Evolutionary conservation across 2,329 filamentous ascomycete genomes (phyloP).

Genomic region (Fusarium nematophilum): DNA sequence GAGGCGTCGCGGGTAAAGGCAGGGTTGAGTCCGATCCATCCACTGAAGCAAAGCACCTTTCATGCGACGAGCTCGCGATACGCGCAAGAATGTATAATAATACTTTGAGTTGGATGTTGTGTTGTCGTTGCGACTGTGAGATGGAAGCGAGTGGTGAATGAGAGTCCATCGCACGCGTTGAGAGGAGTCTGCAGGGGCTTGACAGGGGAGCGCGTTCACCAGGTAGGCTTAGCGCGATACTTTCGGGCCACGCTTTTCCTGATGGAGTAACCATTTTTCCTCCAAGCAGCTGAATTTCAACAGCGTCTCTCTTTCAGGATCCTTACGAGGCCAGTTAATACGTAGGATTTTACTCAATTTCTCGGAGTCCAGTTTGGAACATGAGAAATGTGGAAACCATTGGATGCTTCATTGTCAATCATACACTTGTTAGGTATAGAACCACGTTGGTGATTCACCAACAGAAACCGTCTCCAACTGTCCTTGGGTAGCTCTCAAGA

Average conservation of each 20-base stretch:
- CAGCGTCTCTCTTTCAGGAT: too few relatives aligned
- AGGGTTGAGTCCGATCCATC: background rate
- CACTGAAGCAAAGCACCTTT: background rate
- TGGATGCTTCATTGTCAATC: too few relatives aligned
- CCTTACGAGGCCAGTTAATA: too few relatives aligned
- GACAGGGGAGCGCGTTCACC: constrained; percentile 36
- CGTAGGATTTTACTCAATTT: too few relatives aligned
- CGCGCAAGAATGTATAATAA: constrained; percentile 12
- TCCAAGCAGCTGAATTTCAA: too few relatives aligned
- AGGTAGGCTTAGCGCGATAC: constrained; percentile 26
- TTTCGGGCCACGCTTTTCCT: constrained; percentile 6
- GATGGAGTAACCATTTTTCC: constrained; percentile 9
- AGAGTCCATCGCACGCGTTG: constrained; percentile 35
- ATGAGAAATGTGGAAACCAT: too few relatives aligned
- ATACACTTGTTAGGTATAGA: too few relatives aligned
- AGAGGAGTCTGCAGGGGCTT: constrained; percentile 34
- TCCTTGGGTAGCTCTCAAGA: too few relatives aligned
- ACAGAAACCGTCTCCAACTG: too few relatives aligned
- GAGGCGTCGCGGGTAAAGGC: constrained; percentile 7
- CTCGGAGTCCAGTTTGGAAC: too few relatives aligned
- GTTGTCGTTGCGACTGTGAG: constrained; percentile 30
- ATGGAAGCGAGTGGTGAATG: constrained; percentile 33
- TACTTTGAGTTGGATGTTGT: constrained; percentile 16
- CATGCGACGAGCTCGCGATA: background rate
- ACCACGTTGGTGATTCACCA: too few relatives aligned